Base-by-base conservation (phyloP, 805 yeast genomes). In the Candida awuae region DNA sequence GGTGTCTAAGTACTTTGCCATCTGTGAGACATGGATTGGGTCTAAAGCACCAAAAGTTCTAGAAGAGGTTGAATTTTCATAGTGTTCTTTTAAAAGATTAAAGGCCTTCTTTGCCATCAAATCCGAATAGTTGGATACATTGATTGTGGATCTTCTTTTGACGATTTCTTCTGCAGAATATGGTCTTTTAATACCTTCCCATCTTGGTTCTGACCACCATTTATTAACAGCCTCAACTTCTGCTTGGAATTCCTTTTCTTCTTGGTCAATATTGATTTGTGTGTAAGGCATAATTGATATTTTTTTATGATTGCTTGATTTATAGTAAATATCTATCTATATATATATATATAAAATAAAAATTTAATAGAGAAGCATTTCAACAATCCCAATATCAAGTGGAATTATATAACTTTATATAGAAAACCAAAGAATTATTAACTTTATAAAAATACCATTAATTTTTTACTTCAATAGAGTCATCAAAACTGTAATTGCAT, bases 171-270 rank as follows among this genome's bases (percentile, higher is more conserved):
- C 85, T 25, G 97, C 82, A 32, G 84, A 61, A 68, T 90, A 90
- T 56, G 80, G 81, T 59, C 98, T 80, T 66, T 80, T 85, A 51
- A 94, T 84, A 53, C 80, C 75, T 42, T 63, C 67, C 96, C 96
- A 90, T 61, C 97, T 83, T 47, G 96, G 94, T 58, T 80, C 74
- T 8, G 83, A 55, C 97, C 97, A 90, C 97, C 97, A 90, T 56
- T 76, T 56, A 48, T 80, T 75, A 56, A 90, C 78, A 29, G 77
- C 84, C 27, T 71, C 69, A 42, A 85, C 81, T 57, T 86, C 87
- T 32, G 68, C 61, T 54, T 79, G 76, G 73, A 68, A 83, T 53
- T 63, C 67, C 44, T 59, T 61, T 55, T 83, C 84, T 63, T 83
- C 92, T 48, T 68, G 67, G 50, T 73, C 66, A 31, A 76, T 51